Evolutionary conservation across 352 stramenopile species (phyloP).

Genomic region (Phytophthora hybrid): DNA sequence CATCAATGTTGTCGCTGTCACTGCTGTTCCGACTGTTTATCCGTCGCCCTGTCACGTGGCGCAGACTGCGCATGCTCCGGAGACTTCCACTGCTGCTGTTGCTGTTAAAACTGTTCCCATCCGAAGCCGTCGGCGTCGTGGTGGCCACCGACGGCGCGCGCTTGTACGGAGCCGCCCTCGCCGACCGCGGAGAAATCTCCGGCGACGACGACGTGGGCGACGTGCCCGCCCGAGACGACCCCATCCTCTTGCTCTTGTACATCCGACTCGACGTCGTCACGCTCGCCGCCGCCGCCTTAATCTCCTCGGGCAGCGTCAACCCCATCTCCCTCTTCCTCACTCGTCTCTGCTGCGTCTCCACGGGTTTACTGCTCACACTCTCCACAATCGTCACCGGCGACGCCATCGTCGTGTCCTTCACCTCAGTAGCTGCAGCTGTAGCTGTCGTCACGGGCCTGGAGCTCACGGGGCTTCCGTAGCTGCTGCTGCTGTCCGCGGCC

Average conservation of each 20-base stretch:
- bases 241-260: slow-evolving; percentile 45
- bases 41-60: slow-evolving; percentile 38
- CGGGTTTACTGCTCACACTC: neutral
- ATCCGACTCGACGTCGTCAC: slow-evolving; percentile 20
- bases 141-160: slow-evolving; percentile 40
- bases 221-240: slow-evolving; percentile 44
- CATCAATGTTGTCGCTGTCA: slow-evolving; percentile 40
- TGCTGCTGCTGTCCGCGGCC: slow-evolving; percentile 8
- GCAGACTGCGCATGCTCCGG: slow-evolving; percentile 36
- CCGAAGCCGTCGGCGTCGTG: slow-evolving; percentile 30
- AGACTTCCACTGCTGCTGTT: slow-evolving; percentile 44
- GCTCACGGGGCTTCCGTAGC: slow-evolving; percentile 1
- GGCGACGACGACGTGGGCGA: slow-evolving; percentile 68
- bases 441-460: neutral
- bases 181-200: slow-evolving; percentile 53
- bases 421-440: neutral
- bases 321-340: slow-evolving; percentile 43
- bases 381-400: slow-evolving; percentile 8
- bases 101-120: slow-evolving; percentile 38
- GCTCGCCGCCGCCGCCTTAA: slow-evolving; percentile 26
- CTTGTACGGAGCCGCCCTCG: slow-evolving; percentile 40
- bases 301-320: slow-evolving; percentile 44
- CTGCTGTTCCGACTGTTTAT: slow-evolving; percentile 37
- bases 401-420: neutral
- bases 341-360: slow-evolving; percentile 23